Conservation (phyloP, 78 protist species). For the Dictyostelium firmibasis region DNA sequence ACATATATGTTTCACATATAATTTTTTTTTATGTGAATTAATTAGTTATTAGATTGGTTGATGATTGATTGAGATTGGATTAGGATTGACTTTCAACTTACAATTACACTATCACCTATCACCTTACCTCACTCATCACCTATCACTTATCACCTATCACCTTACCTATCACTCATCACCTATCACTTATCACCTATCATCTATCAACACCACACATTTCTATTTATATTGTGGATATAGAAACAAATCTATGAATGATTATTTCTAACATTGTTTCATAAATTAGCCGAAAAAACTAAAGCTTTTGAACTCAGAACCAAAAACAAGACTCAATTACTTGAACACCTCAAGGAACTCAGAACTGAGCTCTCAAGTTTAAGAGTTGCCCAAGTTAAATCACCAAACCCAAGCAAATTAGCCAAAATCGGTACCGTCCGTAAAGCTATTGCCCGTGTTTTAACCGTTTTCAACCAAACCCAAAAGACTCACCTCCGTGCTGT, state of each 20-base stretch:
- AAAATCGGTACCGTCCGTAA: conserved; percentile 67
- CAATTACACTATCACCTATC: too few species aligned
- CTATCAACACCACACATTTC: neutral
- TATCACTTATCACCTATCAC: too few species aligned
- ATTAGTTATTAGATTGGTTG: too few species aligned
- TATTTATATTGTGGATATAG: too few species aligned
- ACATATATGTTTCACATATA: neutral
- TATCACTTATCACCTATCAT: neutral
- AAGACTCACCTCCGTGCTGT: conserved; percentile 52
- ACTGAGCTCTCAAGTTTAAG: conserved; percentile 55
- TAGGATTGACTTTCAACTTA: too few species aligned
- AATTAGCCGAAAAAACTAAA: conserved; percentile 73
- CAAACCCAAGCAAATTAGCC: conserved; percentile 69
- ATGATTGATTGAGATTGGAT: too few species aligned
- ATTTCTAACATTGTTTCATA: neutral
- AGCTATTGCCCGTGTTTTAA: conserved; percentile 69
- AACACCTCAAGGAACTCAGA: conserved; percentile 26
- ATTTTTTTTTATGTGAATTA: too few species aligned
- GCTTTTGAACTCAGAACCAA: conserved; percentile 70
- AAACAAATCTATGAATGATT: neutral
- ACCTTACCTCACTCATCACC: too few species aligned
- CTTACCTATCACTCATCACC: neutral
- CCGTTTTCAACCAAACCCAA: conserved; percentile 62
- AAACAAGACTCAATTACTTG: conserved; percentile 49
- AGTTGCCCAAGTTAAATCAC: conserved; percentile 72